phyloP scores from a whole-genome alignment of 2,329 filamentous ascomycete genomes.

The Alternaria novae-zelandiae region DNA sequence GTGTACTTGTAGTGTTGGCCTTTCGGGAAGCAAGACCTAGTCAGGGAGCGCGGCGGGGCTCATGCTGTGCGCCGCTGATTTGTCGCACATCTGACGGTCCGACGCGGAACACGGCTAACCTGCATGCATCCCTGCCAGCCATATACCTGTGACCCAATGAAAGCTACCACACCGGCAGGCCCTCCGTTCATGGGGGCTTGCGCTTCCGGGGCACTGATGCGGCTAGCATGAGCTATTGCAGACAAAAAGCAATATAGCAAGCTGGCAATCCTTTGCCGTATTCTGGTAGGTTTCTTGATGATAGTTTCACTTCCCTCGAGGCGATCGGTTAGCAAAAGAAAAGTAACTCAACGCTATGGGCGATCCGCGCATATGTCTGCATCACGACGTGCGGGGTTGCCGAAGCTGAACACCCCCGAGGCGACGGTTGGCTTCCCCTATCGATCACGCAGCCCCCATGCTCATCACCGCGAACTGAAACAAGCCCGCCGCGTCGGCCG shows the following conservation, averaged over 20 bases:
- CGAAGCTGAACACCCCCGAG: constrained; percentile 1
- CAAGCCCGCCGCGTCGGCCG: constrained; percentile 9
- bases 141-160: neutral
- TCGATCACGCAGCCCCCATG: constrained; percentile 2
- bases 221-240: neutral
- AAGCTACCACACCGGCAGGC: constrained; percentile 1
- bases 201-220: neutral
- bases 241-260: constrained; percentile 1
- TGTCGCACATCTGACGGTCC: constrained; percentile 1
- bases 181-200: constrained; percentile 4
- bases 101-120: constrained; percentile 11
- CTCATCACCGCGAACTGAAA: constrained; percentile 10
- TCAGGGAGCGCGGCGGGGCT: neutral
- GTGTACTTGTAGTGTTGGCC: constrained; percentile 1
- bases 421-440: constrained; percentile 3
- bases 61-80: constrained; percentile 4
- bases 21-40: constrained; percentile 3
- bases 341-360: neutral
- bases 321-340: neutral
- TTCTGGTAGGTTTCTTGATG: neutral
- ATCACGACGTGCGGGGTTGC: constrained; percentile 1
- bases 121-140: constrained; percentile 1
- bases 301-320: neutral
- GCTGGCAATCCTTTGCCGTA: neutral
- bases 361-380: neutral